Base-by-base conservation (phyloP, 2,329 filamentous ascomycete species). In the Penicillium janthinellum region DNA sequence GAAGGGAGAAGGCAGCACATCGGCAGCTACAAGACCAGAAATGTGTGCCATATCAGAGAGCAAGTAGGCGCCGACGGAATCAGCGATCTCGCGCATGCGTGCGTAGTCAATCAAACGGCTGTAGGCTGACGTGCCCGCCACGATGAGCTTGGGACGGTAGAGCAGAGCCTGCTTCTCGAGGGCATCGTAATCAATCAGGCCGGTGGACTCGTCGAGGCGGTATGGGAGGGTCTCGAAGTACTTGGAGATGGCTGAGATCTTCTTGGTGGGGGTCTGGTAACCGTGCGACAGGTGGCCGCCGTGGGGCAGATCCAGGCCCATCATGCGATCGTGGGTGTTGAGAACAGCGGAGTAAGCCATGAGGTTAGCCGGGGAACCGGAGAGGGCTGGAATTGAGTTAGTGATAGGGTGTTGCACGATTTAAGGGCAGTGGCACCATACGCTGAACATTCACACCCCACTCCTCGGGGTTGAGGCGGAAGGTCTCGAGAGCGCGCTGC, bases 191-290 rank as follows among this genome's bases (percentile, higher is more conserved):
- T 99, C 95, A 73, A 99, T 99, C 78, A 98, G 88, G 70, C 95
- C 95, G 35, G 95, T 98, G 73, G 79, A 79, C 67, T 81, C 79
- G 56, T 82, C 79, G 28, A 98, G 89, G 63, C 92, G 89, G 85
- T 99, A 99, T 57, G 95, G 95, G 81, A 99, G 89, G 61, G 95
- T 99, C 85, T 99, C 94, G 76, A 98, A 99, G 86, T 99, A 99
- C 73, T 94, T 98, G 41, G 94, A 98, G 71, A 99, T 90, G 61
- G 92, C 92, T 57, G 94, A 98, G 79, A 99, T 99, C 75, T 99
- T 99, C 84, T 90, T 91, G 75, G 89, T 88, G 35, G 95, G 91
- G 37, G 91, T 98, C 82, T 99, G 95, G 83, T 99, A 99, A 68
- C 95, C 95, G 83, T 99, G 95, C 77, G 89, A 92, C 81, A 97